Percentiles rank a stretch among this genome's conserved stretches.
These are phyloP conservation scores for Houttuynia cordata DNA, from an alignment of 164 flowering plant genomes.

Conservation along the genomic window DNA sequence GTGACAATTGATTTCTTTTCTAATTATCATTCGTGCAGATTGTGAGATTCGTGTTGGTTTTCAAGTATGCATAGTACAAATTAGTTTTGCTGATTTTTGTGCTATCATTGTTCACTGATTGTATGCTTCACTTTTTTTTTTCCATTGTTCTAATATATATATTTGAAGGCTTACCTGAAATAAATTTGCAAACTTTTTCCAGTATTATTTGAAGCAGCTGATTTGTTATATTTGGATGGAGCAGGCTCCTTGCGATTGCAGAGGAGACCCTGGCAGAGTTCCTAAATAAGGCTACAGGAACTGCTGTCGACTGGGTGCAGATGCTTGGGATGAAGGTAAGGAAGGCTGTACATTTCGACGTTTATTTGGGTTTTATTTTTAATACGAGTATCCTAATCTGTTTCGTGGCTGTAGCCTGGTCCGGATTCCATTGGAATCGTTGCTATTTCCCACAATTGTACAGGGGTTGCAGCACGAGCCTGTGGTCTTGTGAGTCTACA, in stretches of 20 bases:
- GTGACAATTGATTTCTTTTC: not conserved
- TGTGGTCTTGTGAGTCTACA: slow-evolving; percentile 88
- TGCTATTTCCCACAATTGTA: slow-evolving; percentile 81
- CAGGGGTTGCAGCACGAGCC: slow-evolving; percentile 91
- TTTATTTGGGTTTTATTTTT: too few species aligned
- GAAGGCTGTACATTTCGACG: not conserved
- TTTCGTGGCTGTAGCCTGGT: slow-evolving; percentile 56
- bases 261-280: slow-evolving; percentile 97
- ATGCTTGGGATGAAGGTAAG: slow-evolving; percentile 96
- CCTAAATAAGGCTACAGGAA: slow-evolving; percentile 93
- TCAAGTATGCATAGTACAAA: too few species aligned
- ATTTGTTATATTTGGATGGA: not conserved
- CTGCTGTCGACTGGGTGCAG: slow-evolving; percentile 98
- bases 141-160: not conserved
- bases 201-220: too few species aligned
- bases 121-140: not conserved
- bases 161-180: too few species aligned
- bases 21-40: not conserved
- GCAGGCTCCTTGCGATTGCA: slow-evolving; percentile 57
- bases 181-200: too few species aligned
- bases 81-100: too few species aligned
- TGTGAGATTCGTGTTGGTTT: not conserved
- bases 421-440: slow-evolving; percentile 97
- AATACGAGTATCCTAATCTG: not conserved
- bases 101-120: not conserved